Evolutionary conservation across 495 filamentous ascomycete species (phyloP), one percentile per base, ranked within the genome.

Genomic region (Penicillium goetzii): DNA sequence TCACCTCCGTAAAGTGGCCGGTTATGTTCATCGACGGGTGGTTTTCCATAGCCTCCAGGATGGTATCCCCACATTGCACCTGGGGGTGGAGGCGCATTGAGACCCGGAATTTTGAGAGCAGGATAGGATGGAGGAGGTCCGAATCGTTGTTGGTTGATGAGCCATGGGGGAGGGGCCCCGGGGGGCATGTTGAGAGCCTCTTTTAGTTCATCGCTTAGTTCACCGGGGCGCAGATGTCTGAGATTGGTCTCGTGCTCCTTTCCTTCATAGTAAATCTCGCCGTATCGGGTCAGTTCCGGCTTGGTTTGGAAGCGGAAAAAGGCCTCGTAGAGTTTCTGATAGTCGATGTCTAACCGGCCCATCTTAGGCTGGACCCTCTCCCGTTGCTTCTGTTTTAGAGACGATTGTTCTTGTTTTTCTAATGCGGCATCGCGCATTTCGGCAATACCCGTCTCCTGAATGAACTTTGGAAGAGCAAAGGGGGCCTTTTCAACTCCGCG

Each of bases 261-360:
- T 67, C 95, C 95, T 70, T 99, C 95, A 72, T 97, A 97, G 76
- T 99, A 99, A 19, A 98, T 93, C 74, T 99, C 95, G 30, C 95
- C 95, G 69, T 96, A 98, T 21, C 93, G 86, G 45, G 95, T 98
- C 55, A 99, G 77, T 64, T 92, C 88, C 2, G 95, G 95, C 72
- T 99, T 99, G 38, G 91, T 96, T 75, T 99, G 95, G 70, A 95
- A 96, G 28, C 92, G 85, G 81, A 98, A 99, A 78, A 99, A 99
- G 8, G 95, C 95, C 72, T 97, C 95, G 73, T 97, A 97, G 30
- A 98, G 85, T 73, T 95, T 97, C 72, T 96, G 92, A 73, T 98
- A 99, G 76, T 99, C 96, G 62, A 99, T 97, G 68, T 99, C 95
- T 54, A 99, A 81, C 70, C 93, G 96, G 63, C 95, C 95, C 89